Conservation (phyloP, 108 stramenopile species). For the Nitzschia sp. region DNA sequence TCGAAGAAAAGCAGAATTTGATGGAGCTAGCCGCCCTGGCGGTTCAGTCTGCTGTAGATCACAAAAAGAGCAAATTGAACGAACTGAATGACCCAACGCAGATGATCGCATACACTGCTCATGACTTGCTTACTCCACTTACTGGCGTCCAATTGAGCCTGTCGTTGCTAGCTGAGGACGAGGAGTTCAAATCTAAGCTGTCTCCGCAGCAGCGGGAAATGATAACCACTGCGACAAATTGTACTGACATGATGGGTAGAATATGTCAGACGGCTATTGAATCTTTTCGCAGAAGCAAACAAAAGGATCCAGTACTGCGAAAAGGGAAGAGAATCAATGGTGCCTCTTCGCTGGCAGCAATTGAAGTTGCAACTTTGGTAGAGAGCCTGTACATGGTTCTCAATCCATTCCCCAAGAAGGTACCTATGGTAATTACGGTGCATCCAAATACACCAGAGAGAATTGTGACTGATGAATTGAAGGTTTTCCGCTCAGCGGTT, state of each 20-base stretch:
- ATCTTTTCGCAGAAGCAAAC: constrained; percentile 41
- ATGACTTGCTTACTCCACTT: constrained; percentile 79
- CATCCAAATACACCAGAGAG: constrained; percentile 46
- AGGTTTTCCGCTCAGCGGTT: constrained; percentile 63
- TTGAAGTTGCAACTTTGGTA: constrained; percentile 46
- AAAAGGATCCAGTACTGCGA: constrained; percentile 1
- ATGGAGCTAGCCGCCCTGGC: constrained; percentile 60
- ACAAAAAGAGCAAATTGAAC: constrained; percentile 38
- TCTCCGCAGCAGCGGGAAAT: constrained; percentile 49
- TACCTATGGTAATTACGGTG: constrained; percentile 52
- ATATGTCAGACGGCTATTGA: constrained; percentile 70
- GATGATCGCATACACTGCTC: constrained; percentile 67
- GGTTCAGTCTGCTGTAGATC: constrained; percentile 47
- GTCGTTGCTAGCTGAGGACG: constrained; percentile 56
- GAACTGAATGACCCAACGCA: constrained; percentile 43
- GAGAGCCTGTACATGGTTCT: constrained; percentile 53
- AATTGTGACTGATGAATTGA: constrained; percentile 59
- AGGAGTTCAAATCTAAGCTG: constrained; percentile 27
- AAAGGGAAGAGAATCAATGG: constrained; percentile 1
- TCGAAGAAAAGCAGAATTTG: constrained; percentile 65
- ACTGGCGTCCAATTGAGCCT: constrained; percentile 67
- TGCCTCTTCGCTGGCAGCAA: background rate
- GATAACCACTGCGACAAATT: constrained; percentile 43
- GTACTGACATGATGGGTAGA: constrained; percentile 58
- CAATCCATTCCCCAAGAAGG: constrained; percentile 62